These are phyloP conservation scores for Colletotrichum neosansevieriae DNA, from an alignment of 2,329 filamentous ascomycete genomes.

Conservation along the genomic window DNA sequence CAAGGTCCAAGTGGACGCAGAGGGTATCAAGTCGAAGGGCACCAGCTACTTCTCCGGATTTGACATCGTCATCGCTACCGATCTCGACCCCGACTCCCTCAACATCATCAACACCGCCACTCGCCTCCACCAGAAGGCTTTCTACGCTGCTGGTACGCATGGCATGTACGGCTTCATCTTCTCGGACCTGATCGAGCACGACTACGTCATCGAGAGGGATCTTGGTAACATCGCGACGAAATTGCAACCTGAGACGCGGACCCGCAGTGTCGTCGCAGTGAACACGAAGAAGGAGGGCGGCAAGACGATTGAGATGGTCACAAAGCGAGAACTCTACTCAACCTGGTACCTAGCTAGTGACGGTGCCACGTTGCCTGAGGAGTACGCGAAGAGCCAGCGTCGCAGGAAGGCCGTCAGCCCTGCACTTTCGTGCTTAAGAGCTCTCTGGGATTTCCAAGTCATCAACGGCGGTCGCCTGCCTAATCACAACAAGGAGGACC, in stretches of 20 bases:
- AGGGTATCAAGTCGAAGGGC: constrained; percentile 74
- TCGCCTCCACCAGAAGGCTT: constrained; percentile 80
- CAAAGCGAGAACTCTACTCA: constrained; percentile 91
- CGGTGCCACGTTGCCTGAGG: constrained; percentile 76
- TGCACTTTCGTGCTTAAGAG: constrained; percentile 85
- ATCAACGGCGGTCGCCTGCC: constrained; percentile 66
- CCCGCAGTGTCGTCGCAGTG: constrained; percentile 79
- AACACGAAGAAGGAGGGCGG: constrained; percentile 76
- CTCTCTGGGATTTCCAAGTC: constrained; percentile 88
- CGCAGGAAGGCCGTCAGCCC: constrained; percentile 84
- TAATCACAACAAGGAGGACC: constrained; percentile 70
- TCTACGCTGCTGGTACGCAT: constrained; percentile 89
- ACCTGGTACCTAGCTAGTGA: constrained; percentile 87
- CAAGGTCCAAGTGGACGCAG: constrained; percentile 76
- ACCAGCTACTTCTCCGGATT: constrained; percentile 82
- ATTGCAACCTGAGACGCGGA: constrained; percentile 76
- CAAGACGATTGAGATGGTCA: constrained; percentile 86
- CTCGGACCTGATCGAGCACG: constrained; percentile 89
- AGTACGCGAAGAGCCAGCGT: constrained; percentile 73
- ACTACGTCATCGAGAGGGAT: constrained; percentile 88
- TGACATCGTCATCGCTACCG: constrained; percentile 90
- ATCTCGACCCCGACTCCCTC: constrained; percentile 81
- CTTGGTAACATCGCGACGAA: constrained; percentile 79
- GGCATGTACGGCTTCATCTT: constrained; percentile 97
- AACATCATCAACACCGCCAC: constrained; percentile 88